phyloP scores from a whole-genome alignment of 2,329 filamentous ascomycete species.

The Clonostachys byssicola region DNA sequence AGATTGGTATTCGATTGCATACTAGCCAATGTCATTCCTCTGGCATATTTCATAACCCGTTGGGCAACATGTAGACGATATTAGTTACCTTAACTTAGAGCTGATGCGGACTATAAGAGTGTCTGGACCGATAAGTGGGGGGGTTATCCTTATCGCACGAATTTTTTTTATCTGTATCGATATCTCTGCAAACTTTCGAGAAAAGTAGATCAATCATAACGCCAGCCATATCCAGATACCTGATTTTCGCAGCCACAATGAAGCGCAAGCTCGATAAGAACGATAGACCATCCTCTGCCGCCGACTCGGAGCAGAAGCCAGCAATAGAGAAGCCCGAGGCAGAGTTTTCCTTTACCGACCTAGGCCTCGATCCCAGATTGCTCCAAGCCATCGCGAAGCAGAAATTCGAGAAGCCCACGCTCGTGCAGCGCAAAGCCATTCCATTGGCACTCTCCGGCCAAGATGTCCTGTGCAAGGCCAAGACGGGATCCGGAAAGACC shows the following conservation, averaged over 20 bases:
- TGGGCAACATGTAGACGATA: too few species aligned
- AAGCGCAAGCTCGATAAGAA: constrained; percentile 59
- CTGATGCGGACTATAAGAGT: too few species aligned
- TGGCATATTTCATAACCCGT: too few species aligned
- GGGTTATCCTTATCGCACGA: too few species aligned
- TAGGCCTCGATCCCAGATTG: constrained; percentile 80
- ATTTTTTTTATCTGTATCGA: neutral
- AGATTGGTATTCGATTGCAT: too few species aligned
- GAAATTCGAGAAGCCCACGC: constrained; percentile 81
- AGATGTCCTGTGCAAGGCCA: constrained; percentile 87
- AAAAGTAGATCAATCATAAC: neutral
- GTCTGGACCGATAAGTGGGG: too few species aligned
- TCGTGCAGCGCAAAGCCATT: constrained; percentile 82
- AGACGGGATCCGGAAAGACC: constrained; percentile 95
- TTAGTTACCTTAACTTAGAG: too few species aligned
- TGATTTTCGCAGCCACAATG: constrained; percentile 25
- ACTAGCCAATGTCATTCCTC: too few species aligned
- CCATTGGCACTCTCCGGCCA: constrained; percentile 82
- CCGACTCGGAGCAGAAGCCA: constrained; percentile 4
- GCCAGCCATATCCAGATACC: neutral
- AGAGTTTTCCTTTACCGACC: constrained; percentile 61
- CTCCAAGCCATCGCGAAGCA: constrained; percentile 82
- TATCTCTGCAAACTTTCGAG: neutral
- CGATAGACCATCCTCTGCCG: constrained; percentile 36
- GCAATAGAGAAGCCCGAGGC: constrained; percentile 13